phyloP scores from a whole-genome alignment of 192 early-diverging fungal species.

The Umbelopsis ramanniana region DNA sequence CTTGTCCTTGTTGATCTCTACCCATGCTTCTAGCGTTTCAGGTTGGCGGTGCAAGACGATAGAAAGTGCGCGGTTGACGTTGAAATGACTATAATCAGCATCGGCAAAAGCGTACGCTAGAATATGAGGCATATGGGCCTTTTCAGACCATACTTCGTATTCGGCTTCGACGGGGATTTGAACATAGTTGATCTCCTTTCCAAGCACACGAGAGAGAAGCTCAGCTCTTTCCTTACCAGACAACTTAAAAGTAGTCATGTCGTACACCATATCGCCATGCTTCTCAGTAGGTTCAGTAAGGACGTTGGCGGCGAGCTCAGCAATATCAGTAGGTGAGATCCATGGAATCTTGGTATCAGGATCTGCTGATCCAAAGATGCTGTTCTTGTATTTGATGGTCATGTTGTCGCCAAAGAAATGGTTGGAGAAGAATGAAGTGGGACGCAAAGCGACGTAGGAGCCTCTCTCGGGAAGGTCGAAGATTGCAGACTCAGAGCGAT shows the following conservation, averaged over 20 bases:
- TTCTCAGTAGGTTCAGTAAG: slow-evolving; percentile 19
- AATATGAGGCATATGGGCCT: neutral
- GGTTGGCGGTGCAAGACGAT: no score
- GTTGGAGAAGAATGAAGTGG: slow-evolving; percentile 26
- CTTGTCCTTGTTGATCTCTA: no score
- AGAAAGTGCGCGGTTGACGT: no score
- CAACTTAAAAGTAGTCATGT: neutral
- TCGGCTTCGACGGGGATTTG: neutral
- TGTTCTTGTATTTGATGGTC: neutral
- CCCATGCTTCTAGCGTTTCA: no score
- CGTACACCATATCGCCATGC: slow-evolving; percentile 22
- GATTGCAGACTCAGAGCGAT: neutral
- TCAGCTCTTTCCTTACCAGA: slow-evolving; percentile 2
- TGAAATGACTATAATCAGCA: no score
- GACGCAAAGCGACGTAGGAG: slow-evolving; percentile 21
- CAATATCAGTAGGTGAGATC: slow-evolving; percentile 29
- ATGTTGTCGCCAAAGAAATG: neutral
- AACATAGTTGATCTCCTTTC: slow-evolving; percentile 8
- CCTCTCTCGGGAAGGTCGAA: slow-evolving; percentile 11
- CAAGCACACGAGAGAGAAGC: slow-evolving; percentile 6
- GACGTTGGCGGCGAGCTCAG: slow-evolving; percentile 17
- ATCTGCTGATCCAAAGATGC: neutral
- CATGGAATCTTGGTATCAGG: neutral
- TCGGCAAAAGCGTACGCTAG: no score
- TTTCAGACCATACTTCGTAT: neutral